Evolutionary conservation across 169 alveolate species (phyloP).

Genomic region (Plasmodium knowlesi): DNA sequence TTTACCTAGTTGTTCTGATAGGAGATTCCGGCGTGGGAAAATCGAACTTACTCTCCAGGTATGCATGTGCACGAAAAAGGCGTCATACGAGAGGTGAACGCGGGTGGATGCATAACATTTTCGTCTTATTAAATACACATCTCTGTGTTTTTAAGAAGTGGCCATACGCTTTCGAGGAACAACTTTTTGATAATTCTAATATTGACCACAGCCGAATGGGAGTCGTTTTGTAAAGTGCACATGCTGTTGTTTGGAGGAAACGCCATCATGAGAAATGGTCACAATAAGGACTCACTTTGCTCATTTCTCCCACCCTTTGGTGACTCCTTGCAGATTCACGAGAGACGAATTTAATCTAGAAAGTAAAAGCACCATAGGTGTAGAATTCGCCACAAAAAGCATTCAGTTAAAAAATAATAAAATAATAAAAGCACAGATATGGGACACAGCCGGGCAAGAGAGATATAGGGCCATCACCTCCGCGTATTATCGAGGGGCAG

Average conservation of each 20-base stretch:
- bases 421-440: conserved; percentile 96
- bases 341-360: conserved; percentile 96
- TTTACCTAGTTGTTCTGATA: conserved; percentile 85
- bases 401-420: conserved; percentile 92
- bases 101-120: neutral
- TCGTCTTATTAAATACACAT: neutral
- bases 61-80: neutral
- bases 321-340: conserved; percentile 89
- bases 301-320: neutral
- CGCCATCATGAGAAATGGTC: neutral
- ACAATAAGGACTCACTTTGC: neutral
- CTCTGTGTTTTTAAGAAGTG: neutral
- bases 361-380: conserved; percentile 98
- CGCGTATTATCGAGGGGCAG: conserved; percentile 99
- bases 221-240: neutral
- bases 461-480: conserved; percentile 98
- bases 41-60: conserved; percentile 93
- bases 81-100: neutral
- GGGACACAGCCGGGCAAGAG: conserved; percentile 99
- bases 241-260: neutral
- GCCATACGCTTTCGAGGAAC: neutral
- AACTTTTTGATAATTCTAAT: neutral
- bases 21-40: conserved; percentile 98
- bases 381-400: conserved; percentile 96
- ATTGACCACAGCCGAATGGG: neutral